phyloP scores from a whole-genome alignment of 192 early-diverging fungal genomes.

The Radiomyces spectabilis region DNA sequence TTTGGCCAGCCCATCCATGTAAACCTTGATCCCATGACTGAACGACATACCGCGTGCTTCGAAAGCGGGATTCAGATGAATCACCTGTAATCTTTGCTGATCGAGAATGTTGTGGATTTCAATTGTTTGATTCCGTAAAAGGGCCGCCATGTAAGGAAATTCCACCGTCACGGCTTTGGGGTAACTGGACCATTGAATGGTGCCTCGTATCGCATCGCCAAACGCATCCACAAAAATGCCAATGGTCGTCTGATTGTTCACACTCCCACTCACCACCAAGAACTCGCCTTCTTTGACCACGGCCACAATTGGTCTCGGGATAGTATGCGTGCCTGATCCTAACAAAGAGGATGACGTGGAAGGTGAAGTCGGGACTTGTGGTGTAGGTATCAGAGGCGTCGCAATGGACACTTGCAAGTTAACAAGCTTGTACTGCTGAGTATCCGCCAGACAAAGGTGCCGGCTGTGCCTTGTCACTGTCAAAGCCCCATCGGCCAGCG shows the following conservation, averaged over 20 bases:
- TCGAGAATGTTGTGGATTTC: constrained; percentile 71
- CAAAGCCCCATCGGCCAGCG: constrained; percentile 53
- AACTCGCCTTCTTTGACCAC: constrained; percentile 62
- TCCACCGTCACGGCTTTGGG: constrained; percentile 56
- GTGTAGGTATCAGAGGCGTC: constrained; percentile 25
- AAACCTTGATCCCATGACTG: constrained; percentile 43
- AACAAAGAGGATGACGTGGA: not conserved
- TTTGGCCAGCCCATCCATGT: constrained; percentile 33
- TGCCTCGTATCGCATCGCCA: constrained; percentile 69
- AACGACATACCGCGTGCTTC: constrained; percentile 44
- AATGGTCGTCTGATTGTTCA: constrained; percentile 37
- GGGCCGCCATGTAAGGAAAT: constrained; percentile 65
- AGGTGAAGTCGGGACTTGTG: constrained; percentile 9
- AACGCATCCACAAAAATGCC: constrained; percentile 64
- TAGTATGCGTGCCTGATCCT: not conserved
- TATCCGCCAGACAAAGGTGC: constrained; percentile 62
- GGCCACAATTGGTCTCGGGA: constrained; percentile 53
- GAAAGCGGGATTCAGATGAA: constrained; percentile 26
- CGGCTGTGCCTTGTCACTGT: constrained; percentile 44
- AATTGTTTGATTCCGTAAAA: constrained; percentile 59
- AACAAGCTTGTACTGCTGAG: constrained; percentile 62
- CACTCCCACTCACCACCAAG: constrained; percentile 50
- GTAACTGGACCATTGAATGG: constrained; percentile 43
- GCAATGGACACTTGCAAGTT: constrained; percentile 17
- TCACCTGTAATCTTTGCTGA: constrained; percentile 52